Base-by-base conservation (phyloP, 208 protist species). In the Leishmania turanica region DNA sequence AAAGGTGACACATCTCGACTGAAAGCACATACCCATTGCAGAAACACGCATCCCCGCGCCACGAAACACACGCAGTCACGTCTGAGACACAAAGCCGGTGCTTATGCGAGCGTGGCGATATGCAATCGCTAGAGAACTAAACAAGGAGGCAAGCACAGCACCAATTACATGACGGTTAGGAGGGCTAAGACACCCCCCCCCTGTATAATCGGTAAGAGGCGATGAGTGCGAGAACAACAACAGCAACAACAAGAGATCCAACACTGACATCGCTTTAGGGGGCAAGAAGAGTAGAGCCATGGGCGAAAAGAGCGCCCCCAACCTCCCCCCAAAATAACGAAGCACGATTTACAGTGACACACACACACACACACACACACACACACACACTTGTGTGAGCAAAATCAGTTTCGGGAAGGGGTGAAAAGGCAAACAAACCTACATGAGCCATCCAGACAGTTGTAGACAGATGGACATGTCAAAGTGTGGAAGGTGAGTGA, bases 241-340 rank as follows among this genome's bases (percentile, higher is more conserved):
- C 60, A 34, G 60, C 60, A 9, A 19, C 45, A 75, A 75, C 53
- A 51, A 75, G 56, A 80, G 5, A 27, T 37, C n/a, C 49, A 62
- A 79, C 40, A 45, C 53, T 68, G 54, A 49, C 19, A 73, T 60
- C 27, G 27, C 27, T 51, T 47, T 27, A 56, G 42, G 72, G 75
- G 47, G 51, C n/a, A 78, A 24, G 78, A 83, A 65, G 34, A 79
- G 47, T 65, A 64, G 64, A 68, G 56, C 15, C 6, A 40, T 11
- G 42, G 49, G 58, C 34, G 71, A 53, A 15, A 47, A 27, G 17
- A 60, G 51, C 60, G 13, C 31, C 24, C 54, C 24, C 56, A 24
- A 2, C 56, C 24, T 9, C 24, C 19, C 56, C 56, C 49, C 49
- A 51, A 27, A 7, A 45, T 42, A 0, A 27, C 42, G 51, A 66